Percentiles rank a stretch among this genome's conserved stretches.
phyloP scores from a whole-genome alignment of 352 stramenopile genomes.

The Phytopythium boreale region DNA sequence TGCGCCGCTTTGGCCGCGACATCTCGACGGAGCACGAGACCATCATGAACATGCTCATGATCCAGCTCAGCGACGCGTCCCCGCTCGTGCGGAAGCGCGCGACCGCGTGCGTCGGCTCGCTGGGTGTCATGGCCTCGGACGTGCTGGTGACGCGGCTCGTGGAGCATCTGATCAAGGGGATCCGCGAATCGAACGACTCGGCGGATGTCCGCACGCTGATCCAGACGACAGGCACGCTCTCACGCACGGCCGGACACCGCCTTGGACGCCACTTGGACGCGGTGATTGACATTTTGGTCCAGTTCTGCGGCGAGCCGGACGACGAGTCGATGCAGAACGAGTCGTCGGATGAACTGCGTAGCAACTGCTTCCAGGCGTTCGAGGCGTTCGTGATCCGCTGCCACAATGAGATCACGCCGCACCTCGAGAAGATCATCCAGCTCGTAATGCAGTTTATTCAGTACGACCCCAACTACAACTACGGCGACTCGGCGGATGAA shows the following conservation, averaged over 20 bases:
- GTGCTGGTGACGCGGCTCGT: conserved; percentile 92
- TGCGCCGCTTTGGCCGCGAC: conserved; percentile 94
- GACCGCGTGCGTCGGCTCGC: conserved; percentile 92
- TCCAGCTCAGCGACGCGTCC: conserved; percentile 78
- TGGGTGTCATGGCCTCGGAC: conserved; percentile 95
- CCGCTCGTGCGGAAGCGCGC: conserved; percentile 95
- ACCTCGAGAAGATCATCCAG: conserved; percentile 91
- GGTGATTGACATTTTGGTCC: conserved; percentile 95
- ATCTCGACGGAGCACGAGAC: conserved; percentile 85
- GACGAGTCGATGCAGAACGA: conserved; percentile 94
- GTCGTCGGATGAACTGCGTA: conserved; percentile 93
- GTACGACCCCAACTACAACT: conserved; percentile 99
- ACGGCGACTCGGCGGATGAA: conserved; percentile 92
- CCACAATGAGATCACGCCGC: conserved; percentile 94
- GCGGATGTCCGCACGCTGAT: conserved; percentile 92
- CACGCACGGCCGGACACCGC: conserved; percentile 94
- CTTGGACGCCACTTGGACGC: conserved; percentile 93
- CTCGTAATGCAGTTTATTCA: conserved; percentile 92
- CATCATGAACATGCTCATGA: conserved; percentile 88
- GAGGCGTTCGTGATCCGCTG: conserved; percentile 96
- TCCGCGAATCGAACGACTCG: conserved; percentile 70
- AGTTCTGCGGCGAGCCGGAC: conserved; percentile 92
- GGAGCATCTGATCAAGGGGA: conserved; percentile 90
- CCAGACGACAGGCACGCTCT: conserved; percentile 97
- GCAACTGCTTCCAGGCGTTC: conserved; percentile 98